Evolutionary conservation across 768 basidiomycete genomes (phyloP), one percentile per base, ranked within the genome.

Genomic region (Suillus occidentalis): DNA sequence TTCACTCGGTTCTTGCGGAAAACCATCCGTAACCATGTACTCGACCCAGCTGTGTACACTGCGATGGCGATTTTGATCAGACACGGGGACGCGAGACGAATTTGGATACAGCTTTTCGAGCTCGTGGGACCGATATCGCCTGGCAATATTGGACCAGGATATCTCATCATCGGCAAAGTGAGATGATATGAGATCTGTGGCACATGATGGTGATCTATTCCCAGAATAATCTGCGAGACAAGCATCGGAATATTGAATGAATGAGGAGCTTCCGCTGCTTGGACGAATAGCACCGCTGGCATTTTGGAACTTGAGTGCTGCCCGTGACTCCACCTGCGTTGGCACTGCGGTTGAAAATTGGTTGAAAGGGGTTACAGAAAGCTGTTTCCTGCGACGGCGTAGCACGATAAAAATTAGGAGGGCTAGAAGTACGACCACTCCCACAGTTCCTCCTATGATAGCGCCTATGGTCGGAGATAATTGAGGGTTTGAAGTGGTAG

Each of bases 211-310:
- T 18, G 16, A 39, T 42, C 8, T 22, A 28, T 31, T 22, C 55
- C 10, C 12, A n/a, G 37, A 61, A 36, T 37, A 28, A 2, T 62
- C 61, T 53, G 20, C 50, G 39, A 62, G 28, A 7, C 28, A 20
- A 16, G 12, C 20, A 1, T 63, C 63, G 16, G 63, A 36, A 25
- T 62, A 64, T 45, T 64, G 63, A 39, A 64, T 42, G 31, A 64
- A 62, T 14, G 59, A 64, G 16, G 63, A 64, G 31, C 39, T 20
- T 14, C 42, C 2, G 37, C 62, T 63, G 57, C 25, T 59, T 42
- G 58, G 58, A 42, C 58, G 58, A 28, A 59, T 6, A 20, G 25
- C 25, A 28, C 16, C 16, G 25, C 18, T 37, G 18, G 25, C 28
- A 20, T 18, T 31, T 12, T 28, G 14, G 25, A 28, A 20, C 25